phyloP scores from a whole-genome alignment of 192 early-diverging fungal genomes.

The Haplosporangium gracile region DNA sequence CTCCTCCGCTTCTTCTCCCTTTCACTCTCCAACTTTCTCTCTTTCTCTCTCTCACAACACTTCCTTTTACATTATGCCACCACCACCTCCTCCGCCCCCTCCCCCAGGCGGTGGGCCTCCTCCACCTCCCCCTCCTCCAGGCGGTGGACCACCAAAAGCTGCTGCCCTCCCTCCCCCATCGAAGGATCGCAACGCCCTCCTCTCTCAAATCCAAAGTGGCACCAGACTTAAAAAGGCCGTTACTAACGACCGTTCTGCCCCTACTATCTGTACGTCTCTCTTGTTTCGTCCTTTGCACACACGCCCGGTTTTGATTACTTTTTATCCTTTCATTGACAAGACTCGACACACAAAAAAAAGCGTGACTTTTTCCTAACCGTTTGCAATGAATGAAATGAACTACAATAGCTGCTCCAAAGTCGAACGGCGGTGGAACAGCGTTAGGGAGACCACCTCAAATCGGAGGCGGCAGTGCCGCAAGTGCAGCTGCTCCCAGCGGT shows the following conservation, averaged over 20 bases:
- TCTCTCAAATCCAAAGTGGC: slow-evolving; percentile 82
- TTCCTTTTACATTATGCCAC: slow-evolving; percentile 23
- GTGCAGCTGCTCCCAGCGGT: slow-evolving; percentile 53
- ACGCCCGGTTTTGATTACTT: neutral
- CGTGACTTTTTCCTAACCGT: neutral
- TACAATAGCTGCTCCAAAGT: slow-evolving; percentile 24
- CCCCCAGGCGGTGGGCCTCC: slow-evolving; percentile 26
- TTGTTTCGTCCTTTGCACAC: neutral
- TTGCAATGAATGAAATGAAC: neutral
- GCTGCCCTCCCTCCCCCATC: slow-evolving; percentile 34
- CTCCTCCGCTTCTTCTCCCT: neutral
- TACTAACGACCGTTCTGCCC: slow-evolving; percentile 81
- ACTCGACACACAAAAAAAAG: neutral
- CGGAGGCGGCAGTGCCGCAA: slow-evolving; percentile 6
- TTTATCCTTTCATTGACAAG: neutral
- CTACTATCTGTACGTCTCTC: slow-evolving; percentile 58
- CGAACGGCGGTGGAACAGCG: slow-evolving; percentile 28
- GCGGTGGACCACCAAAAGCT: slow-evolving; percentile 34
- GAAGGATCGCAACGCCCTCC: slow-evolving; percentile 66
- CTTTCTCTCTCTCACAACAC: neutral
- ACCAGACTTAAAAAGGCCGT: slow-evolving; percentile 73
- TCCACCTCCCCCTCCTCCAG: slow-evolving; percentile 48
- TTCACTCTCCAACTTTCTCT: neutral
- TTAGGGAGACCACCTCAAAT: slow-evolving; percentile 45
- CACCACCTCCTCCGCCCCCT: slow-evolving; percentile 60